Evolutionary conservation across 2,329 filamentous ascomycete genomes (phyloP), one percentile per base, ranked within the genome.

Genomic region (Pseudopyricularia cyperi): DNA sequence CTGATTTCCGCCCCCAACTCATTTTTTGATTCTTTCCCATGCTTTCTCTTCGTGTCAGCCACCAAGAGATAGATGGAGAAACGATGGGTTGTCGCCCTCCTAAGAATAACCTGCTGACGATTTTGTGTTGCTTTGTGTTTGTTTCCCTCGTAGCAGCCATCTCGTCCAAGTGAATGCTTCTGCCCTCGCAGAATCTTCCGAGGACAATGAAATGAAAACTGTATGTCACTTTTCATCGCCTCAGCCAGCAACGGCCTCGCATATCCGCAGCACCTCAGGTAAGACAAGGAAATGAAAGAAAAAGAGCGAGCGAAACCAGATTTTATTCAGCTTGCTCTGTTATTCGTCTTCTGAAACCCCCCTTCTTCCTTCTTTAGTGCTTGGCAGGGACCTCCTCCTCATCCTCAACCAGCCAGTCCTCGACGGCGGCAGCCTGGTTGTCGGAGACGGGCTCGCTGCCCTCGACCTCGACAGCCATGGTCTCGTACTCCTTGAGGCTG

Each of bases 401-500:
- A 75, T 90, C 84, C 67, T 89, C 83, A 70, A 90, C 89, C 62
- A 95, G 87, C 88, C 89, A 96, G 73, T 83, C 72, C 62, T 76
- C 72, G 54, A 78, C 68, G 54, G 70, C 72, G 55, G 83, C 76
- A 53, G 79, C 74, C 53, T 76, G 72, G 59, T 75, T 74, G 67
- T 80, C 76, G 58, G 77, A 77, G 55, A 72, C 69, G 60, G 77
- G 74, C 59, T 86, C 80, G 70, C 88, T 82, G 60, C 91, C 91
- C 77, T 97, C 91, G 59, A 97, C 84, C 73, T 98, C 93, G 61
- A 96, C 90, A 62, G 84, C 80, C 78, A 95, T 89, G 68, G 74
- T 80, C 80, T 97, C 91, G 80, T 98, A 98, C 68, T 89, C 84
- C 76, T 93, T 85, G 69, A 98, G 75, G 70, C 88, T 91, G 71